Base-by-base conservation (phyloP, 441 rosid species). In the Hura crepitans region DNA sequence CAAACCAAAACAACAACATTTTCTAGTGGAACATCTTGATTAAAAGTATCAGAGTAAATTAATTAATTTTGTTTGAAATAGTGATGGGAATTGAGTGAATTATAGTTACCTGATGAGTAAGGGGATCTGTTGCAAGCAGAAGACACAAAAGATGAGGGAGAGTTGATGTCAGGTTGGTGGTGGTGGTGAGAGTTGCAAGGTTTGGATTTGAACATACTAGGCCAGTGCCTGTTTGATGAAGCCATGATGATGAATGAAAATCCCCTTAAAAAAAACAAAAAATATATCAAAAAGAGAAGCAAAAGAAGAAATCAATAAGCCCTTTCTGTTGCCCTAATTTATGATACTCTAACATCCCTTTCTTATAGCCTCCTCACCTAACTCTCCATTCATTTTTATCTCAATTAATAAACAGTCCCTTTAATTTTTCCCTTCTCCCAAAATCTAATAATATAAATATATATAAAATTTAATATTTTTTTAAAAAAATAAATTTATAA, bases 211-310 rank as follows among this genome's bases (percentile, higher is more conserved):
- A 95, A 95, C 99, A 91, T 82, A 78, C 98, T 95, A 71, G 99
- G 97, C 99, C 99, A 95, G 92, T 95, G 97, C 79, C 95, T 89
- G 81, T 92, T 92, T 71, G 99, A 92, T 56, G 99, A 95, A 85
- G 95, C 95, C 99, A 95, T 92, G 83, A 23, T 64, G 81, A 66
- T 67, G 66, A 70, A 64, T 2, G 1, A 13, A 6, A 58, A 85
- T 23, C 1, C 20, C n/a, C n/a, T n/a, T n/a, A n/a, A n/a, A n/a
- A n/a, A n/a, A n/a, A n/a, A n/a, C n/a, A n/a, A n/a, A n/a, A n/a
- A n/a, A n/a, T 1, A 7, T 10, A 51, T 20, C 9, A 8, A 72
- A 73, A 72, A 57, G 25, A 61, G 20, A 49, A 35, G 31, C 20
- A 25, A 71, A 62, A 65, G 17, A 20, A 71, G 72, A 62, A 68